Evolutionary conservation across 2,329 filamentous ascomycete genomes (phyloP), one percentile per base, ranked within the genome.

Genomic region (Tolypocladium tundrense): DNA sequence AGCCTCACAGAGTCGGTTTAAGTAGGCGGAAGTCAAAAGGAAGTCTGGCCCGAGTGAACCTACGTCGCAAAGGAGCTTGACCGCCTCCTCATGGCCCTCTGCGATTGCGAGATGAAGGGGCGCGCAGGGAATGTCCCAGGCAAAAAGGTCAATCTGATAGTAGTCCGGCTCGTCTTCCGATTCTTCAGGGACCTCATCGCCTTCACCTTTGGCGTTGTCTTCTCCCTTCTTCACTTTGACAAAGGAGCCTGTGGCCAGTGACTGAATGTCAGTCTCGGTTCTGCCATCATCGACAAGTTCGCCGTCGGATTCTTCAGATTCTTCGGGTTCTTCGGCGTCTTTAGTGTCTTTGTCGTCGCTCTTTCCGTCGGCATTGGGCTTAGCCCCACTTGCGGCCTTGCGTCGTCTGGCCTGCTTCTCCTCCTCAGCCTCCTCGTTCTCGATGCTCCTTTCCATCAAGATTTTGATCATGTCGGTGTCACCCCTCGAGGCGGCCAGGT

Each of bases 31-130:
- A 27, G 48, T 9, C 9, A 19, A 31, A 16, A 19, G n/a, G 3
- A 21, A 10, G 31, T 16, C 19, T 39, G 55, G 39, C 59, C 24
- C 21, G 8, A 19, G 42, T 7, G n/a, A 10, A 65, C 72, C 68
- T 67, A 80, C 80, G 51, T 85, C 77, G 56, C 88, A 87, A 8
- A 96, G 80, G 31, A 84, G 70, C 58, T 86, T 82, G 16, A 93
- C 88, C 13, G 85, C 81, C 4, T 87, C 80, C 33, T 81, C 75
- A 62, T 93, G 86, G 0, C 89, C 90, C 60, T 84, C 82, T 1
- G 89, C 69, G 60, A 95, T 91, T 9, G 91, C 91, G 35, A 91
- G 79, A 69, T 96, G 91, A 6, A 95, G 77, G 1, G 91, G 84
- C 14, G 87, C 88, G 58, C 85, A 83, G 5, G 86, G 84, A 6